Percentiles rank a stretch among this genome's conserved stretches.
Evolutionary conservation across 345 rosid genomes (phyloP).

Genomic region (Durio zibethinus): DNA sequence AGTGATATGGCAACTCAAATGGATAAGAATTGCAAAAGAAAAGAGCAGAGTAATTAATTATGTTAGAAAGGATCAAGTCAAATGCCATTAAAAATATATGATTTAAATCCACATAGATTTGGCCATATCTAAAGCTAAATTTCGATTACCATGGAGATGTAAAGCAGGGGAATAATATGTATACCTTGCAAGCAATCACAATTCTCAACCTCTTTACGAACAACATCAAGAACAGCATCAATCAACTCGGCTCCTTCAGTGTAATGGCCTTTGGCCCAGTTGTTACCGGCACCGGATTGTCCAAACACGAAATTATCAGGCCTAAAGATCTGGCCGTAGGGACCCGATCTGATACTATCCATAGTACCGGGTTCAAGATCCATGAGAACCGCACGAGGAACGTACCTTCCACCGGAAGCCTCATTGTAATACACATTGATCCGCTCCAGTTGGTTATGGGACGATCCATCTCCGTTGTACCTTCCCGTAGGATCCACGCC

Average conservation of each 20-base stretch:
- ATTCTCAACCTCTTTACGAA: slow-evolving; percentile 94
- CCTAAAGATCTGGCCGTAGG: slow-evolving; percentile 21
- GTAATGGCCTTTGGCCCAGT: slow-evolving; percentile 33
- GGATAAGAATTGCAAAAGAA: not conserved
- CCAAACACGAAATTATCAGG: slow-evolving; percentile 25
- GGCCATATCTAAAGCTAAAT: not conserved
- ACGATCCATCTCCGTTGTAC: slow-evolving; percentile 51
- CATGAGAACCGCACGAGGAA: slow-evolving; percentile 95
- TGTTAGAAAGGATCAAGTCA: not conserved
- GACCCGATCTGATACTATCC: slow-evolving; percentile 94
- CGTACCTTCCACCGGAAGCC: slow-evolving; percentile 89
- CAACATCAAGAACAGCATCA: slow-evolving; percentile 94
- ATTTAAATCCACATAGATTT: not conserved
- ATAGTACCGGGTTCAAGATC: slow-evolving; percentile 99
- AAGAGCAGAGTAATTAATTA: not conserved
- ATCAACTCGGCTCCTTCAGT: slow-evolving; percentile 97
- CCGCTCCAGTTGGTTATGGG: slow-evolving; percentile 79
- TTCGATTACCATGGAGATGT: not conserved
- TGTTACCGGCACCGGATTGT: slow-evolving; percentile 25
- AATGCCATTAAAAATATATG: not conserved
- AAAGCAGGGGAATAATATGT: not conserved
- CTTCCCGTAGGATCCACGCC: slow-evolving; percentile 86
- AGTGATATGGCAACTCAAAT: not conserved
- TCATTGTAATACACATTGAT: slow-evolving; percentile 94
- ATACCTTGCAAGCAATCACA: slow-evolving; percentile 98